phyloP scores from a whole-genome alignment of 1,139 yeast genomes.

The Kodamaea derodonti region DNA sequence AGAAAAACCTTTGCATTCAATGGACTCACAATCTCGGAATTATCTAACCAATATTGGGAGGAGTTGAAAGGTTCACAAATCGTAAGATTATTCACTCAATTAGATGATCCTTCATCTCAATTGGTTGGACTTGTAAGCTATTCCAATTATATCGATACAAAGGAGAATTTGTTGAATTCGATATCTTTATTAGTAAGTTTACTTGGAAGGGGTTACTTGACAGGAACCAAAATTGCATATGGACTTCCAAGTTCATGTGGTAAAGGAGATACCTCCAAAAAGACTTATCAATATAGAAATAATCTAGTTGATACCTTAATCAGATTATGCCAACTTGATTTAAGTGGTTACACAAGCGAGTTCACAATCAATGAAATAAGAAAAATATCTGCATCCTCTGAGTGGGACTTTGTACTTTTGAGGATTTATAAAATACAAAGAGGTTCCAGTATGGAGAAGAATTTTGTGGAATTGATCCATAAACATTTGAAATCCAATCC shows the following conservation, averaged over 20 bases:
- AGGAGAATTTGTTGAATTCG: constrained; percentile 13
- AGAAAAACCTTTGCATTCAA: constrained; percentile 18
- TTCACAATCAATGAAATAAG: constrained; percentile 22
- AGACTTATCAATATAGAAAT: constrained; percentile 33
- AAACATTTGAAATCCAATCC: constrained; percentile 16
- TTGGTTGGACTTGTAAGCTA: constrained; percentile 33
- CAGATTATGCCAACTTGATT: constrained; percentile 18
- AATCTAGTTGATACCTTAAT: constrained; percentile 30
- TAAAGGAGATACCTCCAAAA: constrained; percentile 17
- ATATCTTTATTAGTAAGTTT: constrained; percentile 20
- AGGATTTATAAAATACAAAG: constrained; percentile 26
- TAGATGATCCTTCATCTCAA: constrained; percentile 34
- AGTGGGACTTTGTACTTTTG: constrained; percentile 30
- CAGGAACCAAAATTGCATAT: constrained; percentile 24
- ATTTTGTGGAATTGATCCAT: constrained; percentile 26
- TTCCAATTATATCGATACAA: constrained; percentile 19
- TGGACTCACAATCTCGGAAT: constrained; percentile 18
- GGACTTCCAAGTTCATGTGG: constrained; percentile 34
- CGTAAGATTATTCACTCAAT: constrained; percentile 27
- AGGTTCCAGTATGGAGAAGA: constrained; percentile 23
- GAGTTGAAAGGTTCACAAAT: constrained; percentile 36
- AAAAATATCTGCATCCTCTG: constrained; percentile 10
- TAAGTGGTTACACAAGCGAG: constrained; percentile 15
- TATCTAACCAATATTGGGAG: constrained; percentile 27
- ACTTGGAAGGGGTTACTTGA: constrained; percentile 25